Conservation (phyloP, 352 stramenopile genomes). For the Globisporangium polare region DNA sequence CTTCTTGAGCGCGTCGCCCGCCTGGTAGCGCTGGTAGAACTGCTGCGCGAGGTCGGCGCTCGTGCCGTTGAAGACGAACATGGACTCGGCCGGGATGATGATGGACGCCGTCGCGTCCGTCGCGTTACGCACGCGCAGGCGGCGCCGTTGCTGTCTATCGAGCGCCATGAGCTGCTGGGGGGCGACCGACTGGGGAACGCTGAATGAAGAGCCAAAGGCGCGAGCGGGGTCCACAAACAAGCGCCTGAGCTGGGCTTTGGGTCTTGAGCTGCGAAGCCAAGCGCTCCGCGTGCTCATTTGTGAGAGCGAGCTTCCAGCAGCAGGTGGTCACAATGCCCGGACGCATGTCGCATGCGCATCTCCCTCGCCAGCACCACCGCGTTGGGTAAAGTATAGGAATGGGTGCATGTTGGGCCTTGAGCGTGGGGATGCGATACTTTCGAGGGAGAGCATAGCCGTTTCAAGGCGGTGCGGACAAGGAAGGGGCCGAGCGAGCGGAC, state of each 20-base stretch:
- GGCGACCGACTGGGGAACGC: background rate
- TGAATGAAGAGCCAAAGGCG: background rate
- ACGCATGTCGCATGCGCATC: conserved; percentile 1
- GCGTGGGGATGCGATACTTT: background rate
- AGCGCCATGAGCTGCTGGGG: background rate
- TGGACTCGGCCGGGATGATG: conserved; percentile 14
- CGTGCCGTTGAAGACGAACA: conserved; percentile 23
- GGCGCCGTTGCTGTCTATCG: background rate
- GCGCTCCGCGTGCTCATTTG: background rate
- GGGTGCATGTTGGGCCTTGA: background rate
- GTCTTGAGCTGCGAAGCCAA: background rate
- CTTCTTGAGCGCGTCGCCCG: conserved; percentile 8
- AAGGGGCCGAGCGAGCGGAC: background rate
- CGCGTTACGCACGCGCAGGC: conserved; percentile 10
- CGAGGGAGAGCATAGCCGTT: no score
- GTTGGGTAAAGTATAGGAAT: background rate
- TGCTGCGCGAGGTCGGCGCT: conserved; percentile 23
- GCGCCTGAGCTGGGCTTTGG: background rate
- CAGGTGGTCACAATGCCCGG: background rate
- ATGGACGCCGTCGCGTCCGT: conserved; percentile 14
- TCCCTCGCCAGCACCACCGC: background rate
- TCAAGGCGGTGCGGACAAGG: no score
- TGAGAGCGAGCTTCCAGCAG: background rate
- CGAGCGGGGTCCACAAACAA: no score
- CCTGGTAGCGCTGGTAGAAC: conserved; percentile 23